These are phyloP conservation scores for Aspergillus sojae DNA, from an alignment of 2,329 filamentous ascomycete species.

Conservation along the genomic window DNA sequence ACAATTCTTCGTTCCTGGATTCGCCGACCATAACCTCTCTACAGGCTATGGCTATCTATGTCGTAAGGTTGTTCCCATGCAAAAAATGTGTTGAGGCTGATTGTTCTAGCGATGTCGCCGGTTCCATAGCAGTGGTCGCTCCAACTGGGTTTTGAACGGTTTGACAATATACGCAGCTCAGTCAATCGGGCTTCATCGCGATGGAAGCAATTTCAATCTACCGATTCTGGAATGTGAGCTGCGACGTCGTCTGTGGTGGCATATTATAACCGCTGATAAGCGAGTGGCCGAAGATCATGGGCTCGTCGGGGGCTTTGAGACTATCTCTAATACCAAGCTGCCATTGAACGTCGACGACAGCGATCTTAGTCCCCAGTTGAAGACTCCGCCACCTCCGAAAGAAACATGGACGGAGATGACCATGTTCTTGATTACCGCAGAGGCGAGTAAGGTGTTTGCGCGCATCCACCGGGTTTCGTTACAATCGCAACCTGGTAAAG, in stretches of 20 bases:
- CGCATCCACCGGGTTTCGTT: neutral
- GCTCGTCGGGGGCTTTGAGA: conserved; percentile 50
- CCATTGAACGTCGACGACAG: conserved; percentile 56
- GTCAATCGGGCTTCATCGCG: conserved; percentile 52
- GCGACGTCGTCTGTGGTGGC: conserved; percentile 58
- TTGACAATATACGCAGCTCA: conserved; percentile 57
- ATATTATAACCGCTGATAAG: conserved; percentile 47
- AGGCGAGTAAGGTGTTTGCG: conserved; percentile 35
- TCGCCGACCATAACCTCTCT: conserved; percentile 38
- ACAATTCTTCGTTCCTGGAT: conserved; percentile 45
- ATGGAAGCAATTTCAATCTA: conserved; percentile 54
- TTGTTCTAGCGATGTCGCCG: conserved; percentile 21
- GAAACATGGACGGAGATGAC: conserved; percentile 62
- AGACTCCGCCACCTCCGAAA: conserved; percentile 50
- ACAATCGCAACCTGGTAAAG: neutral
- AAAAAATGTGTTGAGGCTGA: neutral
- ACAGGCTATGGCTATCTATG: conserved; percentile 41
- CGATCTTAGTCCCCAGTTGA: conserved; percentile 55
- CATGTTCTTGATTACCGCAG: conserved; percentile 56
- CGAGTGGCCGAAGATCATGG: conserved; percentile 62
- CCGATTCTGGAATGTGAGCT: conserved; percentile 58
- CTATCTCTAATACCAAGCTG: conserved; percentile 44
- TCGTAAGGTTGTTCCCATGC: conserved; percentile 28
- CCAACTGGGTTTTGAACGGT: conserved; percentile 54
- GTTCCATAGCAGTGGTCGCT: conserved; percentile 25